Evolutionary conservation across 257 asterid species (phyloP).

Genomic region (Solanum bukasovii): DNA sequence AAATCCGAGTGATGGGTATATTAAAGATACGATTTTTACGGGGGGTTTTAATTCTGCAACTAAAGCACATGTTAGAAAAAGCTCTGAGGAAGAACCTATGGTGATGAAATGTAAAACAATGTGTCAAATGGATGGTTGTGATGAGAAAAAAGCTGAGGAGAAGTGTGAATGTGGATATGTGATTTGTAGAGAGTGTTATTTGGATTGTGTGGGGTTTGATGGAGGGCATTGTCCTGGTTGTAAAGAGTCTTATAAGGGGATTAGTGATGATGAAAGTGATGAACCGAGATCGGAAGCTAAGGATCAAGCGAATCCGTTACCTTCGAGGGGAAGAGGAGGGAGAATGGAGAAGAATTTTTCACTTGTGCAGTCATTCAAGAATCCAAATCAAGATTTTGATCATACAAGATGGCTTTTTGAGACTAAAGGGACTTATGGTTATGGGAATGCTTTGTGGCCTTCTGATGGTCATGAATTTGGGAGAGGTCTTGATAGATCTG

Average conservation of each 20-base stretch:
- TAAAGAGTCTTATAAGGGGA: conserved; percentile 54
- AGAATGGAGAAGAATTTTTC: conserved; percentile 72
- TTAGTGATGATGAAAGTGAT: conserved; percentile 23
- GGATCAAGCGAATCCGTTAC: conserved; percentile 58
- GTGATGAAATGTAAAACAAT: conserved; percentile 36
- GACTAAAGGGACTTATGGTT: conserved; percentile 95
- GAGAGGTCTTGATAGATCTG: conserved; percentile 42
- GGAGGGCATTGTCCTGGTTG: conserved; percentile 78
- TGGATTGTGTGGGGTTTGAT: conserved; percentile 42
- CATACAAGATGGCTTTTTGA: conserved; percentile 81
- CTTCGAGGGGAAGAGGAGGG: conserved; percentile 36
- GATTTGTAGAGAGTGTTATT: conserved; percentile 63
- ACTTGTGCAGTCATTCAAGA: conserved; percentile 74
- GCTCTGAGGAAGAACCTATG: conserved; percentile 20
- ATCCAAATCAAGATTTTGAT: conserved; percentile 80
- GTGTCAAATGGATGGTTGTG: conserved; percentile 78
- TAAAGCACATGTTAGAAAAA: conserved; percentile 57
- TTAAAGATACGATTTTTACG: conserved; percentile 68
- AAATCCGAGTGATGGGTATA: conserved; percentile 45
- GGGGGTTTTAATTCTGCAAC: conserved; percentile 83
- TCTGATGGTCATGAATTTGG: conserved; percentile 56
- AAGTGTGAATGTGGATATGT: conserved; percentile 78
- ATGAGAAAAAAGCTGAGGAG: conserved; percentile 39
- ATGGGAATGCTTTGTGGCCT: conserved; percentile 94
- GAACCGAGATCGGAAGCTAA: conserved; percentile 44